Conservation (phyloP, 345 rosid species). For the Citrus unshiu region DNA sequence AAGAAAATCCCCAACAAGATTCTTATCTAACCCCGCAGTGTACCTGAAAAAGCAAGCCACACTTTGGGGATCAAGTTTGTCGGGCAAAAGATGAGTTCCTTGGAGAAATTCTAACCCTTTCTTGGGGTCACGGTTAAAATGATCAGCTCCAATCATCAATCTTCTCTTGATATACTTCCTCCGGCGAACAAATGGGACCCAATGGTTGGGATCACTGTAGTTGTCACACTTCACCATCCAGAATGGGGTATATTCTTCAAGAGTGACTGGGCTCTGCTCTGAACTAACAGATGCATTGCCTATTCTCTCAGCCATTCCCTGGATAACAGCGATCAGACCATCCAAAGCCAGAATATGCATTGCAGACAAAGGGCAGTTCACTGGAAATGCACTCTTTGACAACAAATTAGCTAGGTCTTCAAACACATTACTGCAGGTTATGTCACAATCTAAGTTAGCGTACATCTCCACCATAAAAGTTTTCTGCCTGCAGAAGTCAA, state of each 20-base stretch:
- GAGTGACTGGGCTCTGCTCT: constrained; percentile 66
- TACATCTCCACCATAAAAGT: constrained; percentile 99
- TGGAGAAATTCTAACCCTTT: constrained; percentile 98
- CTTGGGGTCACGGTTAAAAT: constrained; percentile 98
- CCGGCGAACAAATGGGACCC: constrained; percentile 93
- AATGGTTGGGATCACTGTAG: constrained; percentile 72
- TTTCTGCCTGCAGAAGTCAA: constrained; percentile 96
- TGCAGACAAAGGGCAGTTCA: constrained; percentile 91
- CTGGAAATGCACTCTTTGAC: constrained; percentile 97
- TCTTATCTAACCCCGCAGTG: constrained; percentile 96
- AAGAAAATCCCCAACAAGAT: constrained; percentile 96
- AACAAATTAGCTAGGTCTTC: constrained; percentile 93
- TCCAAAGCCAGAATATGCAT: constrained; percentile 98
- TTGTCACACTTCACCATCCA: constrained; percentile 96
- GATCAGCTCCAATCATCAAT: constrained; percentile 99
- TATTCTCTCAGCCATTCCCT: constrained; percentile 99
- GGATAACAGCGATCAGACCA: constrained; percentile 91
- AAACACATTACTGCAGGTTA: constrained; percentile 95
- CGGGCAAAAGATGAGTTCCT: constrained; percentile 97
- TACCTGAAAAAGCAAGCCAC: constrained; percentile 99
- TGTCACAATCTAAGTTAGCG: constrained; percentile 97
- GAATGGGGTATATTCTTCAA: constrained; percentile 91
- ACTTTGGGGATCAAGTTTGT: constrained; percentile 98
- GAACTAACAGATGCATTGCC: constrained; percentile 62
- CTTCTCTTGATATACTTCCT: constrained; percentile 95